These are phyloP conservation scores for Wickerhamomyces strasburgensis DNA, from an alignment of 805 yeast species.

Conservation along the genomic window DNA sequence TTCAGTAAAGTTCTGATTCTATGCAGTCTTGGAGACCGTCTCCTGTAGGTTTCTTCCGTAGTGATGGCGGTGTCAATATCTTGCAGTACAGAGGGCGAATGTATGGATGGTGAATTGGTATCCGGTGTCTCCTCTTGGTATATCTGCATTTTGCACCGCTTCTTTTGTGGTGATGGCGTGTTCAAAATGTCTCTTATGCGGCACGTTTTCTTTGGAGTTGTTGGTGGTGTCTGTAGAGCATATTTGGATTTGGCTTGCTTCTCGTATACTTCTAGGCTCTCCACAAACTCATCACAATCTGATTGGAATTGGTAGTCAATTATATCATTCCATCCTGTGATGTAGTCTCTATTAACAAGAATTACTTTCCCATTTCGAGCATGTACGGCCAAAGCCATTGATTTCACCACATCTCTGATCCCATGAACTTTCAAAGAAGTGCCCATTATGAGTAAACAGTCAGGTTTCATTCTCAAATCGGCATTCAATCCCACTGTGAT, in stretches of 20 bases:
- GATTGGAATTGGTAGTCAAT: conserved; percentile 76
- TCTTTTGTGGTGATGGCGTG: conserved; percentile 11
- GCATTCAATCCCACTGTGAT: conserved; percentile 63
- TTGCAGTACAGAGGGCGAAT: too few relatives aligned
- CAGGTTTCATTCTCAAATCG: conserved; percentile 69
- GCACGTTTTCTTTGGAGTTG: conserved; percentile 24
- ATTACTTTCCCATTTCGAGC: conserved; percentile 76
- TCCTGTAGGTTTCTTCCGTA: not conserved
- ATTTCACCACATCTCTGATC: conserved; percentile 69
- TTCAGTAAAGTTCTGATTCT: conserved; percentile 4
- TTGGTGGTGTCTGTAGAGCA: conserved; percentile 25
- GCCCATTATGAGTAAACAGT: conserved; percentile 81
- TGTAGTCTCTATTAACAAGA: conserved; percentile 64
- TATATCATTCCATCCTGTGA: conserved; percentile 62
- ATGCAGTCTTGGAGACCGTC: conserved; percentile 3
- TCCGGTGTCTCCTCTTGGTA: conserved; percentile 1
- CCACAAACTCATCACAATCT: conserved; percentile 82
- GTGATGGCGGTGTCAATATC: too few relatives aligned
- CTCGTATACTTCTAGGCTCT: conserved; percentile 23
- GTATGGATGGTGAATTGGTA: too few relatives aligned
- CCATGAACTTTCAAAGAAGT: conserved; percentile 92
- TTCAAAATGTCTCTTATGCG: conserved; percentile 15
- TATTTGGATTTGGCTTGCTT: conserved; percentile 5
- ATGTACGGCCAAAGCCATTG: conserved; percentile 64
- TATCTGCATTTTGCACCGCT: conserved; percentile 1